Base-by-base conservation (phyloP, 2,329 filamentous ascomycete species). In the Claviceps monticola region DNA sequence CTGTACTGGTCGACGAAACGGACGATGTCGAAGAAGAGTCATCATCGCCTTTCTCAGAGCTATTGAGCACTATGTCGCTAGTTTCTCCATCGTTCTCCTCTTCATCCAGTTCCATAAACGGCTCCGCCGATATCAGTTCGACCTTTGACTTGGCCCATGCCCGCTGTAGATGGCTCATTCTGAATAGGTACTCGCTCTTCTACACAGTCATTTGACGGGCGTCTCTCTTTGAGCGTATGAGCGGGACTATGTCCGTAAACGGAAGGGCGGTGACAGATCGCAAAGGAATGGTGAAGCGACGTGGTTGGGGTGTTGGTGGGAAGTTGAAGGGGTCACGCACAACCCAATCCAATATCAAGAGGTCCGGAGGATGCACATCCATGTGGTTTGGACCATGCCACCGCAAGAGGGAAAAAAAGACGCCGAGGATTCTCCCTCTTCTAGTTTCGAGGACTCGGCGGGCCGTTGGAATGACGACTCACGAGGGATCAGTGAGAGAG, bases 1-100 rank as follows among this genome's bases (percentile, higher is more conserved):
- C 78, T n/a, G 91, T 97, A 26, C 90, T 89, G 3, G 89, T 88
- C 1, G 90, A 96, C 3, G 90, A 95, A 39, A 88, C 83, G n/a
- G 89, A 95, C 0, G 68, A 95, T 14, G 86, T 79, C 8, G 81
- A 84, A 1, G 82, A 86, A 14, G 82, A 86, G 64, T 86, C 83
- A 59, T 87, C 78, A 49, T 72, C 74, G 43, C 67, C 63, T 49
- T 71, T 61, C 52, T 71, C 68, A 7, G 66, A 68, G 51, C 75
- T 60, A 56, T 76, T 74, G 26, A 69, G 61, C 49, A 74, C 64
- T 55, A 76, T 72, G 55, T 70, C 67, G 8, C 21, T 48, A 38
- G 17, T 19, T 14, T 38, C 19, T 43, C 57, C 61, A 51, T 76
- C 69, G 29, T 76, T 72, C 56, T 79, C 74, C 51, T 79, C 76